Evolutionary conservation across 208 protist species (phyloP), one percentile per base, ranked within the genome.

Genomic region (Acanthamoeba castellanii): DNA sequence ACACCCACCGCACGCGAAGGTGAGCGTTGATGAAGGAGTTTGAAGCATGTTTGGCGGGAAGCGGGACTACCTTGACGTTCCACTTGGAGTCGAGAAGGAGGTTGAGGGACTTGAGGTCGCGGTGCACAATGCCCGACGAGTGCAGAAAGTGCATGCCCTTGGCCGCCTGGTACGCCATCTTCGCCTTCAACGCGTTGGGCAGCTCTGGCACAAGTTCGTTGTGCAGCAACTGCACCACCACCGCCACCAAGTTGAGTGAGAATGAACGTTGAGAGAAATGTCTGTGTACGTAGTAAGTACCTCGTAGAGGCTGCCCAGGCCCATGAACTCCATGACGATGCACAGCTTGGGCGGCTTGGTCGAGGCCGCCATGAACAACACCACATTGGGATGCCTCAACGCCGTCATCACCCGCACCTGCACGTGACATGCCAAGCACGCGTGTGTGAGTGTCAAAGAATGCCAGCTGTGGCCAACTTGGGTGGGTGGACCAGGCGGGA

Each of bases 351-450:
- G 42, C 6, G 55, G 30, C 45, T 68, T 93, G n/a, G 90, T 72
- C 64, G 85, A 96, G 11, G 89, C 96, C 20, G 95, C 96, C 68
- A 97, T 96, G 85, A 96, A 97, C 13, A 97, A 64, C 14, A 96
- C 95, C 1, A 97, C 68, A 50, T 97, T 97, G 50, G 96, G 96
- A 27, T 97, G 96, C 22, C 66, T 20, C 30, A 93, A 61, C 2
- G n/a, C 47, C 27, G 32, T 93, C 89, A 93, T 93, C 14, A 93
- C 34, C 3, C 45, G 52, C 32, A 96, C 95, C 72, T 96, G 30
- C 18, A 22, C 2, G n/a, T n/a, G n/a, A n/a, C n/a, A n/a, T n/a
- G 20, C 70, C 5, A 13, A 14, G 0, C 9, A 57, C 14, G 5
- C 70, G 18, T 25, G 1, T 20, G 20, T 2, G 16, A 78, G 16